Evolutionary conservation across 2,329 filamentous ascomycete genomes (phyloP).

Genomic region (Cadophora malorum): DNA sequence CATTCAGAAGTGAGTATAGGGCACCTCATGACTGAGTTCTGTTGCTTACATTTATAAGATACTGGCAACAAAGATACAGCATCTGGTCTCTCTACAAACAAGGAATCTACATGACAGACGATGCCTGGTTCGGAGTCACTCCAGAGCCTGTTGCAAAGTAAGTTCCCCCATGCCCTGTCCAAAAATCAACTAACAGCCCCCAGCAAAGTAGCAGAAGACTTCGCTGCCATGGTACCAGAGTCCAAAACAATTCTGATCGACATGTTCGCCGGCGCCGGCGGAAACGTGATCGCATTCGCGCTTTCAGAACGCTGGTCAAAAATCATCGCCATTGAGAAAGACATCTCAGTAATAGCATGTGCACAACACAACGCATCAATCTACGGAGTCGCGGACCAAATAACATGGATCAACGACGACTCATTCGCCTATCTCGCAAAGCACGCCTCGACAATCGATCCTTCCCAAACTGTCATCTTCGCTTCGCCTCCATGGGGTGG

Average conservation of each 20-base stretch:
- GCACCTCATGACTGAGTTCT: background rate
- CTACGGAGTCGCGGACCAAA: constrained; percentile 78
- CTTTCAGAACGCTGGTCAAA: constrained; percentile 78
- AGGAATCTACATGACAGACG: constrained; percentile 88
- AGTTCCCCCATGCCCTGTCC: constrained; percentile 15
- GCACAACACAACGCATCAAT: constrained; percentile 90
- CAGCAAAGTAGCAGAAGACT: constrained; percentile 77
- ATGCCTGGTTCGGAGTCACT: constrained; percentile 97
- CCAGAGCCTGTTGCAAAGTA: constrained; percentile 89
- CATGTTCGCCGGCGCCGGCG: constrained; percentile 88
- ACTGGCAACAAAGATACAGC: constrained; percentile 87
- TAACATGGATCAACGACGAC: constrained; percentile 87
- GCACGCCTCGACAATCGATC: constrained; percentile 35
- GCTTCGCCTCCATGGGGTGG: constrained; percentile 79
- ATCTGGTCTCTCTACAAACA: constrained; percentile 90
- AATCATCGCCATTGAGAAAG: constrained; percentile 88
- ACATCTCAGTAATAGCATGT: constrained; percentile 80
- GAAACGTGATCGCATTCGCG: constrained; percentile 95
- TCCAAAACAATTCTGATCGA: constrained; percentile 68
- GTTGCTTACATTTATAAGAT: constrained; percentile 58
- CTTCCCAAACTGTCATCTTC: constrained; percentile 60
- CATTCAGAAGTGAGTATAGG: constrained; percentile 74
- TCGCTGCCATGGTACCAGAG: constrained; percentile 54
- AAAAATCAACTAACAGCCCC: constrained; percentile 18
- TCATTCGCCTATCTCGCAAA: constrained; percentile 63